phyloP scores from a whole-genome alignment of 441 rosid genomes.

The Macaranga tanarius region DNA sequence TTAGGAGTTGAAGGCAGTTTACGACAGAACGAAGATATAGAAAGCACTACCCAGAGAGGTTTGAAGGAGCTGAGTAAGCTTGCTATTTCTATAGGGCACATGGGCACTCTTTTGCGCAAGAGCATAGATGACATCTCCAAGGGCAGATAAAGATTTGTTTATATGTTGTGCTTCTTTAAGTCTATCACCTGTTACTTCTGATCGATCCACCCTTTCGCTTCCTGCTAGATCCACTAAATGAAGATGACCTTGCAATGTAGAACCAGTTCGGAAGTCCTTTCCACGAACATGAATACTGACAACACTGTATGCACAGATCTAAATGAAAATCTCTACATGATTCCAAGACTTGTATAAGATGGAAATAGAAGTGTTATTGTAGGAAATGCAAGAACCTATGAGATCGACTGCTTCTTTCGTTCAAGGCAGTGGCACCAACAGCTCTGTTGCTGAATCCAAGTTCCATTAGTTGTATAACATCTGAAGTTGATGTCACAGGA shows the following conservation, averaged over 20 bases:
- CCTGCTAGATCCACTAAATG: conserved; percentile 97
- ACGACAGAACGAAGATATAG: background rate
- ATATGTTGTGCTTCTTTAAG: conserved; percentile 91
- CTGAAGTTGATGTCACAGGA: conserved; percentile 69
- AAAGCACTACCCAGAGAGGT: conserved; percentile 69
- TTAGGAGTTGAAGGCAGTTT: background rate
- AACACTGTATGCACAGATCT: conserved; percentile 49
- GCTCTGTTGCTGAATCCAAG: conserved; percentile 82
- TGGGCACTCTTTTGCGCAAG: conserved; percentile 86
- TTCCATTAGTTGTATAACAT: conserved; percentile 80
- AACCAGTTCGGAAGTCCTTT: conserved; percentile 60
- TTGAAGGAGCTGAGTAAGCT: conserved; percentile 97
- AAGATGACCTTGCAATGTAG: conserved; percentile 68
- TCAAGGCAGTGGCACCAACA: conserved; percentile 87
- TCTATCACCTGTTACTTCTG: conserved; percentile 92
- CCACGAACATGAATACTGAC: conserved; percentile 87
- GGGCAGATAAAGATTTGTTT: conserved; percentile 92
- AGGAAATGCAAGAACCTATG: conserved; percentile 52
- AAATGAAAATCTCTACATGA: conserved; percentile 9
- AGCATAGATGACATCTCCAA: conserved; percentile 92
- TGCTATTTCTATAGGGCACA: conserved; percentile 94
- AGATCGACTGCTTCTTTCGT: conserved; percentile 97
- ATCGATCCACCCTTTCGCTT: conserved; percentile 91
- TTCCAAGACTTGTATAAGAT: background rate
- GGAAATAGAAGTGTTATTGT: conserved; percentile 6